A percentile compares a stretch with the other conserved stretches of the same genome.
phyloP scores from a whole-genome alignment of 371 early-diverging fungal genomes.

The Lichtheimia corymbifera region DNA sequence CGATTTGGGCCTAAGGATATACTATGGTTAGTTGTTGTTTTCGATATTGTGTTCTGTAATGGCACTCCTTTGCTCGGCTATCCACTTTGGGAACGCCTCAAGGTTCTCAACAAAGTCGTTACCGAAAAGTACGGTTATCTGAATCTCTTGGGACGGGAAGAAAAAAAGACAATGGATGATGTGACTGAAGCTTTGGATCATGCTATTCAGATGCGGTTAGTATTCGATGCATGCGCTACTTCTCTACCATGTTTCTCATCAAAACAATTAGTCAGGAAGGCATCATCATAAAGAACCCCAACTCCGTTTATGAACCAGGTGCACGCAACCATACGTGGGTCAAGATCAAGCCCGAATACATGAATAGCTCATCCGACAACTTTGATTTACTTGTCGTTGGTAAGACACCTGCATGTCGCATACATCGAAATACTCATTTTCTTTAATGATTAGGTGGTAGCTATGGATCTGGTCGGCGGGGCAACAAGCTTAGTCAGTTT shows the following conservation, averaged over 20 bases:
- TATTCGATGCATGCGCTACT: no score
- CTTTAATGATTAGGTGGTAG: constrained; percentile 32
- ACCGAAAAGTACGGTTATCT: constrained; percentile 49
- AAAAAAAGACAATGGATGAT: constrained; percentile 57
- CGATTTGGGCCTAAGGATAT: background rate
- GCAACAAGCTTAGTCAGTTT: constrained; percentile 63
- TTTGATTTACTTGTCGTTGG: constrained; percentile 77
- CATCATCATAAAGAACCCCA: constrained; percentile 71
- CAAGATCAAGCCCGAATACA: constrained; percentile 79
- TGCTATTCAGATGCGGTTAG: constrained; percentile 30
- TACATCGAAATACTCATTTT: no score
- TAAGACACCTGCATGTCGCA: constrained; percentile 11
- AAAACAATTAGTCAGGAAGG: constrained; percentile 49
- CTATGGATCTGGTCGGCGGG: constrained; percentile 66
- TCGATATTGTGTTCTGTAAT: constrained; percentile 72
- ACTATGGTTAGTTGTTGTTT: constrained; percentile 53
- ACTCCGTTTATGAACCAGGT: constrained; percentile 55
- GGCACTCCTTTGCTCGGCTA: constrained; percentile 56
- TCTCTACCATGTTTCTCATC: background rate
- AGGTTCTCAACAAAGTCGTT: constrained; percentile 52
- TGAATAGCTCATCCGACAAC: constrained; percentile 66
- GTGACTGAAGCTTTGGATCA: constrained; percentile 59
- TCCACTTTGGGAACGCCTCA: constrained; percentile 52
- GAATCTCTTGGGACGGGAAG: constrained; percentile 51
- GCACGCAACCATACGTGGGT: constrained; percentile 67